Base-by-base conservation (phyloP, 2,329 filamentous ascomycete species). In the Fusarium transvaalense region DNA sequence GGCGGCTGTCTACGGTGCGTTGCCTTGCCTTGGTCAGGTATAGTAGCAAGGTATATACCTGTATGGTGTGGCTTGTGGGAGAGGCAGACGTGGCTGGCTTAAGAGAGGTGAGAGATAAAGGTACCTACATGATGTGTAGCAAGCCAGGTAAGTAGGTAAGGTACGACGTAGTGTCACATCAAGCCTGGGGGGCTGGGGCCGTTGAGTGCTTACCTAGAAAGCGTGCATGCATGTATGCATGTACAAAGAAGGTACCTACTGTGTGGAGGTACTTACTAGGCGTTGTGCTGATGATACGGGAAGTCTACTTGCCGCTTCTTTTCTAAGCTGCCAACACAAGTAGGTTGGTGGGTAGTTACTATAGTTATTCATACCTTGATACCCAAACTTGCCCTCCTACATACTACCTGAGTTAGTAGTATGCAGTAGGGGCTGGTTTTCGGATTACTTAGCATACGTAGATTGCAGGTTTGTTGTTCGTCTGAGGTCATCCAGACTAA, bases 61-160 rank as follows among this genome's bases (percentile, higher is more conserved):
- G 37, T 34, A 50, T 50, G 51, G 51, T 64, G 61, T 64, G 65
- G 65, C 65, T 66, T 68, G 64, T 68, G 48, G 57, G 23, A 59
- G 43, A 42, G 43, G 46, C 34, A 60, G 54, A 70, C 54, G 67
- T 70, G 63, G 67, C 67, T 70, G 67, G 66, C 67, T 41, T 39
- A 48, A 58, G 64, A 64, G 51, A 57, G 37, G 54, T 56, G 59
- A 62, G 57, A 62, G 57, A 62, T 62, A 62, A 62, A 62, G 27
- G 35, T 45, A 48, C 37, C 42, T 41, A 31, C 34, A 34, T 61
- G 39, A n/a, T 29, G 32, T 61, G 56, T 37, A 45, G 46, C 46
- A 46, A 55, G 56, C 56, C n/a, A 54, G 17, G n/a, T 29, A 38
- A 19, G 47, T 38, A 38, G 43, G 39, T 35, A 57, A 62, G 53